phyloP scores from a whole-genome alignment of 768 basidiomycete species.

The Pulveroboletus sp. region DNA sequence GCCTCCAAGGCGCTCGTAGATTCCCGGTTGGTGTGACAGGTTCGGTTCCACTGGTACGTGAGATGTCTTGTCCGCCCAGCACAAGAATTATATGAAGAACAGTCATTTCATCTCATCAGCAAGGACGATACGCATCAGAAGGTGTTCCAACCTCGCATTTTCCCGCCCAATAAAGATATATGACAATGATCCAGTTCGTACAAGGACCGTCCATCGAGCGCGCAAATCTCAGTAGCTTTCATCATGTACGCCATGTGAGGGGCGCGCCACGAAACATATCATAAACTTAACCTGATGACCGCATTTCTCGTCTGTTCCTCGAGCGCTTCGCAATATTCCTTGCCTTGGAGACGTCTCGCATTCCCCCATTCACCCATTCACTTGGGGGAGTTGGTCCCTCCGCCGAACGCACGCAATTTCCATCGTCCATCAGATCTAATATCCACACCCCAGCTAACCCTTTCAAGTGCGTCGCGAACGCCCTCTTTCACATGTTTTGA shows the following conservation, averaged over 20 bases:
- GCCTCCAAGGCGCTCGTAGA: slow-evolving; percentile 35
- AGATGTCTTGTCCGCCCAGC: neutral
- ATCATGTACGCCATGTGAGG: neutral
- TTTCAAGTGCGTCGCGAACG: slow-evolving; percentile 22
- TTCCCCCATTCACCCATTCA: neutral
- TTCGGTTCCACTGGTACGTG: slow-evolving; percentile 40
- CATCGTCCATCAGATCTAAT: slow-evolving; percentile 5
- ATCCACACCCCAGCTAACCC: neutral
- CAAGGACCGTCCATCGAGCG: slow-evolving; percentile 7
- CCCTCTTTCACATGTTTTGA: slow-evolving; percentile 16
- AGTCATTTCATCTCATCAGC: neutral
- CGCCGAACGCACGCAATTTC: neutral
- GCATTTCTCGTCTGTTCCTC: neutral
- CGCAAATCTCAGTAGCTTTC: slow-evolving; percentile 9
- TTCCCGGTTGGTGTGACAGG: slow-evolving; percentile 33
- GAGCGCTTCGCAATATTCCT: slow-evolving; percentile 4
- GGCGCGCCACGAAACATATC: neutral
- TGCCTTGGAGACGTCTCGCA: neutral
- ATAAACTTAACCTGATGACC: neutral
- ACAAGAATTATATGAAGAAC: neutral
- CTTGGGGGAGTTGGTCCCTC: neutral
- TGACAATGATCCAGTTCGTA: neutral
- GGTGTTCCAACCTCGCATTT: slow-evolving; percentile 4
- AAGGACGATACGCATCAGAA: neutral
- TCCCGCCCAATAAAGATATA: slow-evolving; percentile 13